These are phyloP conservation scores for Symbiodinium natans DNA, from an alignment of 73 alveolate species.

Conservation along the genomic window DNA sequence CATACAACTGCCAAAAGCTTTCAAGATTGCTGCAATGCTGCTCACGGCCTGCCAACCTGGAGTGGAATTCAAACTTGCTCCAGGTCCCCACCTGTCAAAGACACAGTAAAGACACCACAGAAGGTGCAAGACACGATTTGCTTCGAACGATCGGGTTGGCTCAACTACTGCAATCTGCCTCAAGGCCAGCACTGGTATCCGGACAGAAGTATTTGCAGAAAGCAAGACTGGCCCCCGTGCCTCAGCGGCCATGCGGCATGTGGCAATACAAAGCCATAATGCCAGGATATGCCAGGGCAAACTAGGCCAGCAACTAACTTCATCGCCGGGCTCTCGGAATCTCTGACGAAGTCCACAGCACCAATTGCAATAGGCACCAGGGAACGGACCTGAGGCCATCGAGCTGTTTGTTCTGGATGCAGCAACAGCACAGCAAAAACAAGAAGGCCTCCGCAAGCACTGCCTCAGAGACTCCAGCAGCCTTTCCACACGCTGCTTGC, in stretches of 20 bases:
- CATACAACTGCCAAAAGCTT: neutral
- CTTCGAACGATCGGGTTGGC: too few relatives aligned
- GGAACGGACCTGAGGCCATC: slow-evolving; percentile 1
- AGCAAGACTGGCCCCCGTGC: slow-evolving; percentile 62
- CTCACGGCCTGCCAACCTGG: slow-evolving; percentile 47
- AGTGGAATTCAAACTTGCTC: slow-evolving; percentile 9
- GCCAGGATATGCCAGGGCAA: too few relatives aligned
- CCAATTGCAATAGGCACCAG: slow-evolving; percentile 14
- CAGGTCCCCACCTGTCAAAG: slow-evolving; percentile 39
- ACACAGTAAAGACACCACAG: neutral
- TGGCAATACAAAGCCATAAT: neutral
- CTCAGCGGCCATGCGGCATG: neutral
- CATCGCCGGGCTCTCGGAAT: slow-evolving; percentile 16
- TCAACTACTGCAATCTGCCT: neutral
- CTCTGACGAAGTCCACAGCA: neutral
- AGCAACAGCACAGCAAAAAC: neutral
- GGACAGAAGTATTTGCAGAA: neutral
- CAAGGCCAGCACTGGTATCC: slow-evolving; percentile 57
- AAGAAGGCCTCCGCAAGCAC: neutral
- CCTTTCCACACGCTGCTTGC: neutral
- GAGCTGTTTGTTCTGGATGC: too few relatives aligned
- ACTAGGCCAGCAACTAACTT: neutral
- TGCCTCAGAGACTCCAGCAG: neutral
- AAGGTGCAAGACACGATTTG: neutral
- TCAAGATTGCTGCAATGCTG: neutral